A percentile compares a stretch with the other conserved stretches of the same genome.
Evolutionary conservation across 2,329 filamentous ascomycete species (phyloP).

Genomic region (Phialemonium atrogriseum): DNA sequence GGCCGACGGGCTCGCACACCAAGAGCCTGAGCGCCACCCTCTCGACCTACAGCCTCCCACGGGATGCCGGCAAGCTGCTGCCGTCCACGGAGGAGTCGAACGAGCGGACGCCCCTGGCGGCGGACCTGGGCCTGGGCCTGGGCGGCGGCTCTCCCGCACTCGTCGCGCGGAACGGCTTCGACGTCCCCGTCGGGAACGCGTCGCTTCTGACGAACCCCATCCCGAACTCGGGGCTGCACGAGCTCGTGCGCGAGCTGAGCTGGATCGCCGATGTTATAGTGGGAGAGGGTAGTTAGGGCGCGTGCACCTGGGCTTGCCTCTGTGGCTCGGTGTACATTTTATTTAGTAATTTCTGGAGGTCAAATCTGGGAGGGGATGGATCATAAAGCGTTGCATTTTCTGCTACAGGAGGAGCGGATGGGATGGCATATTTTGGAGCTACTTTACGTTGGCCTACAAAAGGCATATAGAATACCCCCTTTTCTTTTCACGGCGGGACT

Average conservation of each 20-base stretch:
- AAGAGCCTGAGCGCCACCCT: conserved; percentile 18
- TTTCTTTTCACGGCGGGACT: no score
- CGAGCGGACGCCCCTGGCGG: conserved; percentile 4
- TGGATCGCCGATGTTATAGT: conserved; percentile 42
- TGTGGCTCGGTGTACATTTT: no score
- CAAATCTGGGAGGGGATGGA: no score
- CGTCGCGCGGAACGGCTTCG: conserved; percentile 18
- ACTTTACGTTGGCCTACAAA: no score
- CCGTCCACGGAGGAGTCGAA: conserved; percentile 4
- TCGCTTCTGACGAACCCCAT: conserved; percentile 18
- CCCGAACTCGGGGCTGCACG: conserved; percentile 23
- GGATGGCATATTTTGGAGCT: no score
- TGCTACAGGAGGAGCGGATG: no score
- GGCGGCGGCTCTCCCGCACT: conserved; percentile 18
- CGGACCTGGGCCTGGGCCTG: not conserved
- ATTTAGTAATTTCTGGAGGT: no score
- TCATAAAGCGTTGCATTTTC: no score
- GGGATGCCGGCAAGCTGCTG: conserved; percentile 17
- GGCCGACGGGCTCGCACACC: conserved; percentile 14
- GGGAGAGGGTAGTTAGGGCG: no score
- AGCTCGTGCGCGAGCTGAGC: conserved; percentile 34
- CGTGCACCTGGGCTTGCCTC: no score
- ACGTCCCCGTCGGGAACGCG: conserved; percentile 13
- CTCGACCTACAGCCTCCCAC: conserved; percentile 41
- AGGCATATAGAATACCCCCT: no score